Evolutionary conservation across 208 protist species (phyloP), one percentile per base, ranked within the genome.

Genomic region (Trypanosoma cruzi): DNA sequence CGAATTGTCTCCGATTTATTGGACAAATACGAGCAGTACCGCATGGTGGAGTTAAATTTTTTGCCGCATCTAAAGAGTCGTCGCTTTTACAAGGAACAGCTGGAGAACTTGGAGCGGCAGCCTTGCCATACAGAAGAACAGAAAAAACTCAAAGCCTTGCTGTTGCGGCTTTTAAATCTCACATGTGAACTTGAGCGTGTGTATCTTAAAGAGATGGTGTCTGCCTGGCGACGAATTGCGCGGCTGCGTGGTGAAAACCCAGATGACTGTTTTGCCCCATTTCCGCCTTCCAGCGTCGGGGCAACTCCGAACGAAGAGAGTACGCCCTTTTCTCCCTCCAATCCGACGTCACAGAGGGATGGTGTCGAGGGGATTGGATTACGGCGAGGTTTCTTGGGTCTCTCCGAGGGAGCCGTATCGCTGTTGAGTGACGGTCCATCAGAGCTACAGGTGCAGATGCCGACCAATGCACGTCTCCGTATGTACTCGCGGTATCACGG

Each of bases 1-100:
- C 77, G 80, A 66, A 76, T 94, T 32, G 71, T 81, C 14, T 77
- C 88, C 0, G 55, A 76, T 8, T 77, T 94, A 49, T 73, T 94
- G 28, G 80, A 90, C 50, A 82, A 88, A 64, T 94, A 94, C 70
- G 88, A 94, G 64, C 76, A 73, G 53, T 94, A 94, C 57, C 85
- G 84, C 24, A 79, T 94, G 71, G 81, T 94, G 56, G 71, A 81
- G 67, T 67, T 91, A 26, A 91, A 89, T 59, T 79, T 91, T 14
- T 66, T 92, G 24, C 82, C 88, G 14, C 34, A 80, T 46, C 61
- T 91, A 22, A 91, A 89, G 70, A 85, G 68, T 48, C 75, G 81
- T 18, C 31, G 29, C 55, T 91, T 91, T 56, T 94, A 94, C 65
- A 48, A 75, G 58, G 81, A 88, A 34, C 83, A 94, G 68, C 60